Evolutionary conservation across 2,329 filamentous ascomycete genomes (phyloP).

Genomic region (Uncinocarpus reesii): DNA sequence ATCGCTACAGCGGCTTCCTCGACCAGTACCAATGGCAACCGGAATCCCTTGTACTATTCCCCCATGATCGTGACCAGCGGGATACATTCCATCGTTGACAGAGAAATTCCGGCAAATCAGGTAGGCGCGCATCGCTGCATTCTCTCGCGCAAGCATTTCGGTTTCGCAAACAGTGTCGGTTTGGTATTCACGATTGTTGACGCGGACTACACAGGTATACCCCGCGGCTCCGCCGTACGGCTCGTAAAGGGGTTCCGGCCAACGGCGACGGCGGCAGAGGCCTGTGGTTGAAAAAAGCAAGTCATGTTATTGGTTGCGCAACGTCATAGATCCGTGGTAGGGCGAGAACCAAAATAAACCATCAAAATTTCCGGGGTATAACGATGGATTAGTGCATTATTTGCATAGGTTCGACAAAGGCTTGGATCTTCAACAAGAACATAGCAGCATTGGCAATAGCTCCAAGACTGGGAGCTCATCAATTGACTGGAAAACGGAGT

Average conservation of each 20-base stretch:
- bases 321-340: conserved; percentile 7
- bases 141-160: conserved; percentile 75
- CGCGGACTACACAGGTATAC: conserved; percentile 80
- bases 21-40: conserved; percentile 53
- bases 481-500: not conserved
- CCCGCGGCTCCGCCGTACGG: conserved; percentile 63
- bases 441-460: not conserved
- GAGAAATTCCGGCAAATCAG: conserved; percentile 98
- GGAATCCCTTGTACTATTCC: conserved; percentile 51
- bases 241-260: conserved; percentile 84
- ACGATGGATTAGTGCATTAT: not conserved
- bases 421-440: not conserved
- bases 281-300: conserved; percentile 44
- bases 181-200: conserved; percentile 94
- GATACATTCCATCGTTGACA: conserved; percentile 85
- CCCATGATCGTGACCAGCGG: conserved; percentile 45
- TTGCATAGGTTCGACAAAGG: conserved; percentile 1
- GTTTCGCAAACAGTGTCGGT: conserved; percentile 78
- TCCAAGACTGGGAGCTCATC: not conserved
- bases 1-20: conserved; percentile 41
- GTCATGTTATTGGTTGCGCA: conserved; percentile 32
- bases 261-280: conserved; percentile 87
- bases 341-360: not conserved
- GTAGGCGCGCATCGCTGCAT: conserved; percentile 89
- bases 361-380: not conserved